phyloP scores from a whole-genome alignment of 1,284 basidiomycete genomes.

The Trichosporon sp. region DNA sequence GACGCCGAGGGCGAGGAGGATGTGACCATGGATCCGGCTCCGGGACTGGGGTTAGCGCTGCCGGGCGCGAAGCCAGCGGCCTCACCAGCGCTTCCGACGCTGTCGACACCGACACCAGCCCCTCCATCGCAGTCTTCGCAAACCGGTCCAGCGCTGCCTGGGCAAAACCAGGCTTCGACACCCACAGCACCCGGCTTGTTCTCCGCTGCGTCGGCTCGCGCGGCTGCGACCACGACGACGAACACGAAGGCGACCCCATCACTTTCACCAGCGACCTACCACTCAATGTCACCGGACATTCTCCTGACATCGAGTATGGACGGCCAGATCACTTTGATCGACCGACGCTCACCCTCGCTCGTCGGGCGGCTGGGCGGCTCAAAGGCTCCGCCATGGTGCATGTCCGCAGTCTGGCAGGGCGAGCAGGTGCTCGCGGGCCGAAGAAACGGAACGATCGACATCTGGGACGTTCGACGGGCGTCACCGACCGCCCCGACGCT shows the following conservation, averaged over 20 bases:
- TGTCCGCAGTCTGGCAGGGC: constrained; percentile 62
- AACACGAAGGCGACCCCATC: constrained; percentile 38
- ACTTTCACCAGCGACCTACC: constrained; percentile 65
- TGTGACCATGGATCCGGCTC: constrained; percentile 16
- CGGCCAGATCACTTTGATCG: constrained; percentile 90
- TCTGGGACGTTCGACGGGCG: constrained; percentile 85
- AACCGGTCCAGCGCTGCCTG: constrained; percentile 26
- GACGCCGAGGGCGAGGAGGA: constrained; percentile 48
- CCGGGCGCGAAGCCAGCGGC: constrained; percentile 19
- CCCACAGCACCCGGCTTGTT: not conserved
- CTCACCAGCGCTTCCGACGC: constrained; percentile 16
- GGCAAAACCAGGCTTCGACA: not conserved
- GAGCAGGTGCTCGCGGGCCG: constrained; percentile 84
- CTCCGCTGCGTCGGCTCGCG: constrained; percentile 26
- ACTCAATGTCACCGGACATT: constrained; percentile 75
- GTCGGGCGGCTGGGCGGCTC: constrained; percentile 86
- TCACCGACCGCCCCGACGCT: constrained; percentile 67
- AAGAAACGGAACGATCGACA: constrained; percentile 85
- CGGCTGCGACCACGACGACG: constrained; percentile 18
- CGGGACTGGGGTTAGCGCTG: constrained; percentile 21
- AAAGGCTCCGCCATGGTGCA: constrained; percentile 90
- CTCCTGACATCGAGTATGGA: constrained; percentile 88
- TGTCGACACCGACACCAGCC: constrained; percentile 26
- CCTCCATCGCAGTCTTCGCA: constrained; percentile 29
- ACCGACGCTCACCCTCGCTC: constrained; percentile 64